A percentile compares a stretch with the other conserved stretches of the same genome.
phyloP scores from a whole-genome alignment of 768 basidiomycete species.

The Phaffia australis region DNA sequence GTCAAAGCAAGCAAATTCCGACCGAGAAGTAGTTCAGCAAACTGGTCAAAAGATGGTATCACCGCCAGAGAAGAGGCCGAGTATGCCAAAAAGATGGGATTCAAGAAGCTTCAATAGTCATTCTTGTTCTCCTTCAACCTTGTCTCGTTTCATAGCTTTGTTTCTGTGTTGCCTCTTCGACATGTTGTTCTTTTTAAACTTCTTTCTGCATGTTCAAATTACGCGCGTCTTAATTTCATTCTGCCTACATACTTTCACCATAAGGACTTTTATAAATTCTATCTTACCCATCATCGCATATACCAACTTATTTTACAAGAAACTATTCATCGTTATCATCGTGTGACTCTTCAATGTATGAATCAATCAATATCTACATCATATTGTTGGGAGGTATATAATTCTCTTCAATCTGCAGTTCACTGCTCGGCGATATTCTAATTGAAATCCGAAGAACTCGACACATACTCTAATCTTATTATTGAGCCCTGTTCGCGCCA shows the following conservation, averaged over 20 bases:
- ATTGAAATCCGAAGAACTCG: too few species aligned
- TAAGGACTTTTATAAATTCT: not conserved
- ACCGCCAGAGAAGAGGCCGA: slow-evolving; percentile 73
- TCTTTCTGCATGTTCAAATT: not conserved
- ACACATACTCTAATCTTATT: too few species aligned
- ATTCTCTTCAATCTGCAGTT: too few species aligned
- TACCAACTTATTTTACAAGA: too few species aligned
- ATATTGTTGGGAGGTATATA: too few species aligned
- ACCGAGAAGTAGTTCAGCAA: slow-evolving; percentile 83
- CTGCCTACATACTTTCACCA: too few species aligned
- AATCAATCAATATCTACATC: too few species aligned
- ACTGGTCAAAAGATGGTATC: slow-evolving; percentile 86
- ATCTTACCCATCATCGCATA: too few species aligned
- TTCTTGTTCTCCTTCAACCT: not conserved
- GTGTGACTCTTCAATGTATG: too few species aligned
- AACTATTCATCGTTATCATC: too few species aligned
- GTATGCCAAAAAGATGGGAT: slow-evolving; percentile 87
- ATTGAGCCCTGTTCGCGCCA: too few species aligned
- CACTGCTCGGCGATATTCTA: too few species aligned
- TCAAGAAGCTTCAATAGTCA: slow-evolving; percentile 25
- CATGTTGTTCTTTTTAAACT: not conserved
- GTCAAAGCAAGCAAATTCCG: slow-evolving; percentile 61
- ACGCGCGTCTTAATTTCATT: not conserved
- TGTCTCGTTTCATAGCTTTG: not conserved
- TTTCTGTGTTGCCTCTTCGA: not conserved